Evolutionary conservation across 345 rosid species (phyloP), one percentile per base, ranked within the genome.

Genomic region (Lumnitzera littorea): DNA sequence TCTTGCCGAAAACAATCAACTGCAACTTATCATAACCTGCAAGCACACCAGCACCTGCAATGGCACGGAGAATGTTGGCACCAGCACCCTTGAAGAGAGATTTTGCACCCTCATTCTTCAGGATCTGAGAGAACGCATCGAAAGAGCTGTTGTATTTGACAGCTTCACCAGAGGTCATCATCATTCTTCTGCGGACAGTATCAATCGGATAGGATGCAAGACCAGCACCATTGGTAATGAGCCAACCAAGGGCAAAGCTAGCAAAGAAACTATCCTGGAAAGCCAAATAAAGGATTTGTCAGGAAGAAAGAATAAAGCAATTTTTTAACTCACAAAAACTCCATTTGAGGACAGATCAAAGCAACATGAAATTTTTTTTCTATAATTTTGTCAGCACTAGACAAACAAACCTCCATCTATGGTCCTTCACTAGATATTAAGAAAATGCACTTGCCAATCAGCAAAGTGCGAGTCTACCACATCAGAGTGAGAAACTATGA

Each of bases 101-200:
- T 79, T 52, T 89, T 25, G 86, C 67, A 46, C 96, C 95, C 74
- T 89, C 96, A 2, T 78, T 89, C 78, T 83, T 87, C 66, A 89
- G 23, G 61, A 89, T 89, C 69, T 89, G 95, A 47, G 70, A 3
- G 68, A 89, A 89, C 9, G 95, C 95, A 60, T 81, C 86, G 14
- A 80, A 27, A 2, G 96, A 89, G 67, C 90, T 84, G 74, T 79
- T 81, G 80, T 89, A 89, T 72, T 89, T 89, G 69, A 87, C 95
- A 11, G 95, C 96, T 70, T 89, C 95, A 51, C 96, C 96, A 1
- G 95, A 89, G 3, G 96, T 89, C 96, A 89, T 89, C 96, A 89
- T 89, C 96, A 89, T 89, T 75, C 96, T 89, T 83, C 96, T 87
- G 13, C 96, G 95, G 50, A 87, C 95, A 0, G 96, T 87, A 72